Evolutionary conservation across 202 grass and related monocot species (phyloP), one percentile per base, ranked within the genome.

Genomic region (Dendrocalamus latiflorus): DNA sequence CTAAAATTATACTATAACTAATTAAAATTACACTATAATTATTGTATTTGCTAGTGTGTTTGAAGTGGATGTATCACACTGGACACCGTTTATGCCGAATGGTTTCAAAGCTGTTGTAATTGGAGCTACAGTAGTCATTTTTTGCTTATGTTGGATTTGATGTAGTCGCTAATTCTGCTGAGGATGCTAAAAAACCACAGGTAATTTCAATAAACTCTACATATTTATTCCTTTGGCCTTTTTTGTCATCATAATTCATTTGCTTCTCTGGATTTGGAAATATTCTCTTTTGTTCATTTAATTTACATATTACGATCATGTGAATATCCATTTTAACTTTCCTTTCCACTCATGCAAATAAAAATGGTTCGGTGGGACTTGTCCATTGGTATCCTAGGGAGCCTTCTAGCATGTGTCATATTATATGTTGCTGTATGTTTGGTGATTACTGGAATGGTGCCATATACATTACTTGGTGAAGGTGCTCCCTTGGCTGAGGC

Each of bases 91-190:
- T 95, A 91, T 91, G 85, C 91, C 96, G 47, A 93, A 90, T 89
- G 96, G 96, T 77, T 92, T 94, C 83, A 92, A 95, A 89, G 79
- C 85, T 83, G 85, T 95, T 68, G 87, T 99, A 42, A 99, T 91
- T 66, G 96, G 96, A 77, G 93, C 96, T 24, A 99, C 96, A 12
- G 96, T 99, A 78, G 96, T 96, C 51, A 30, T 99, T 99, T 78
- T 99, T 99, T 78, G 91, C 96, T 51, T 99, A 94, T 88, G 91
- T 99, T 84, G 96, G 96, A 84, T 99, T 99, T 69, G 93, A 99
- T 87, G 93, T 91, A 34, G 93, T 99, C 83, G 96, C 96, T 80
- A 99, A 99, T 88, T 99, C 96, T 84, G 96, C 96, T 8, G 96
- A 99, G 91, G 96, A 99, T 81, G 88, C 93, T 36, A 99, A 92